Percentiles rank a stretch among this genome's conserved stretches.
These are phyloP conservation scores for Fusarium camptoceras DNA, from an alignment of 2,329 filamentous ascomycete species.

Conservation along the genomic window DNA sequence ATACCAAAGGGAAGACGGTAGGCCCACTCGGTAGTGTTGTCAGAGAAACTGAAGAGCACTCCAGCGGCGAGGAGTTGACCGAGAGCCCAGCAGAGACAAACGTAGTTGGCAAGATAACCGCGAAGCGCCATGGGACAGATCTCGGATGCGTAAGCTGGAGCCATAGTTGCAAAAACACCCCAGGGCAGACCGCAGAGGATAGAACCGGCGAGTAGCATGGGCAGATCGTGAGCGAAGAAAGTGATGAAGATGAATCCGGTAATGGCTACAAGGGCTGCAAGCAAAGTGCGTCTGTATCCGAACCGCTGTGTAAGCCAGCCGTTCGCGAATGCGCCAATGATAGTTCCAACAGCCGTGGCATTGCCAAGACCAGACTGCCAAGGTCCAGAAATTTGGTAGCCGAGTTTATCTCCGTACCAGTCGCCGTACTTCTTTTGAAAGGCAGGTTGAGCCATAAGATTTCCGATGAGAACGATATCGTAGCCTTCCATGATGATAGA, in stretches of 20 bases:
- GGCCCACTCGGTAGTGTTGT: slow-evolving; percentile 48
- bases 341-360: slow-evolving; percentile 27
- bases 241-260: slow-evolving; percentile 48
- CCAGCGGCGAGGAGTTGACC: slow-evolving; percentile 55
- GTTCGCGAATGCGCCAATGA: slow-evolving; percentile 42
- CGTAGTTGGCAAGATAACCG: slow-evolving; percentile 55
- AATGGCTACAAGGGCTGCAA: slow-evolving; percentile 55
- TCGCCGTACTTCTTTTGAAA: slow-evolving; percentile 40
- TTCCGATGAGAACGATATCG: slow-evolving; percentile 35
- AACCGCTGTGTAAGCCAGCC: slow-evolving; percentile 37
- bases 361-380: slow-evolving; percentile 22
- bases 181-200: slow-evolving; percentile 59
- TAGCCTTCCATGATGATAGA: slow-evolving; percentile 46
- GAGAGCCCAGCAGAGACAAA: slow-evolving; percentile 58
- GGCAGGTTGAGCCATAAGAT: slow-evolving; percentile 41
- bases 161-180: slow-evolving; percentile 58
- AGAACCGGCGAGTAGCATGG: slow-evolving; percentile 58
- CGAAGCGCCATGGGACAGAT: slow-evolving; percentile 57
- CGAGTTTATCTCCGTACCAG: slow-evolving; percentile 38
- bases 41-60: slow-evolving; percentile 35
- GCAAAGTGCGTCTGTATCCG: slow-evolving; percentile 60
- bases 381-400: slow-evolving; percentile 36
- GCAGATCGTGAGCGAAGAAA: slow-evolving; percentile 51
- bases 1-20: slow-evolving; percentile 54
- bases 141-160: slow-evolving; percentile 59